Percentiles rank a stretch among this genome's conserved stretches.
These are phyloP conservation scores for Colletotrichum sp. DNA, from an alignment of 2,329 filamentous ascomycete genomes.

Conservation along the genomic window DNA sequence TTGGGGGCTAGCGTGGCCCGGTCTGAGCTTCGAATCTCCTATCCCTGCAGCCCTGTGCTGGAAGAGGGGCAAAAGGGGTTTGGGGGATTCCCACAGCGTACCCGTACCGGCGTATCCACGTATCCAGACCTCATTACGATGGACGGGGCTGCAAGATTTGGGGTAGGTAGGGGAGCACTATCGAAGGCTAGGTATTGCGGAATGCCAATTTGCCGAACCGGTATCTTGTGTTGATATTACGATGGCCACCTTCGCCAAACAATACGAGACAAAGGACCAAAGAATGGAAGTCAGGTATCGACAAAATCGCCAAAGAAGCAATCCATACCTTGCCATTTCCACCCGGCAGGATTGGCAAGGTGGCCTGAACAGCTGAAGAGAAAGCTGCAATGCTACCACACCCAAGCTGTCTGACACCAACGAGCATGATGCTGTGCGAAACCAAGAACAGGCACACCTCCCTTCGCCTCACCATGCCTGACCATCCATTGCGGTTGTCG, in stretches of 20 bases:
- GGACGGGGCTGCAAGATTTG: neutral
- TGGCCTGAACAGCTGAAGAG: neutral
- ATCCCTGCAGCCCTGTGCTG: constrained; percentile 10
- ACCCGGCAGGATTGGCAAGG: neutral
- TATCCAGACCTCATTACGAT: neutral
- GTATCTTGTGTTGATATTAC: neutral
- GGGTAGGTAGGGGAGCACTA: neutral
- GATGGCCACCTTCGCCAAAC: neutral
- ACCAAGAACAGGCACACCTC: neutral
- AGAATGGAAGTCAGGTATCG: neutral
- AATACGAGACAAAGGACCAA: neutral
- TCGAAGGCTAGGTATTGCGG: neutral
- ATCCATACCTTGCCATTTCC: neutral
- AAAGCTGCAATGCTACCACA: neutral
- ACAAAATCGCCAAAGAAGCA: neutral
- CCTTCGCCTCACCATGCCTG: neutral
- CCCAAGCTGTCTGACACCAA: neutral
- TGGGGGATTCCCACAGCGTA: neutral
- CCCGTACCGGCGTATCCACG: neutral
- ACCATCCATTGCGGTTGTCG: neutral
- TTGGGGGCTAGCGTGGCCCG: neutral
- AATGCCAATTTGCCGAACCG: neutral
- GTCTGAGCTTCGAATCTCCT: neutral
- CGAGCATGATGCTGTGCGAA: neutral
- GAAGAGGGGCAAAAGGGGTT: constrained; percentile 3